A percentile compares a stretch with the other conserved stretches of the same genome.
phyloP scores from a whole-genome alignment of 768 basidiomycete genomes.

The Leccinum rimulosum region DNA sequence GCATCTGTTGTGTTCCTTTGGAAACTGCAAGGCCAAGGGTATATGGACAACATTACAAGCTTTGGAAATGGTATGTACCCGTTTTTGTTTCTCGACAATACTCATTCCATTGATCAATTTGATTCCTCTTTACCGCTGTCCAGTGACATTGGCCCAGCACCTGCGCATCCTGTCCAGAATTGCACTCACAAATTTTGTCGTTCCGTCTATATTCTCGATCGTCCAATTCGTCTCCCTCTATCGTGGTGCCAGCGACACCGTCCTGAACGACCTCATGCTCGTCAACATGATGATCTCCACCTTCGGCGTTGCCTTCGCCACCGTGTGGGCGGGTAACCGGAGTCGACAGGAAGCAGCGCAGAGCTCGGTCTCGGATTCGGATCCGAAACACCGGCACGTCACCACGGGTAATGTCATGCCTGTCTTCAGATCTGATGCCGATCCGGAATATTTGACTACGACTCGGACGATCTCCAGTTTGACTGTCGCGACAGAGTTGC shows the following conservation, averaged over 20 bases:
- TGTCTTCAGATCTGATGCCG: neutral
- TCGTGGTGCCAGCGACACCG: neutral
- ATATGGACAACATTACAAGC: neutral
- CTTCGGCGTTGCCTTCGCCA: constrained; percentile 7
- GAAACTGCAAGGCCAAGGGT: constrained; percentile 2
- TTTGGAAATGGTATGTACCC: neutral
- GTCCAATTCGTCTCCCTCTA: constrained; percentile 11
- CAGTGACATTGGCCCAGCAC: constrained; percentile 22
- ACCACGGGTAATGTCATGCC: neutral
- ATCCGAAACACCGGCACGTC: neutral
- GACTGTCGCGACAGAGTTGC: neutral
- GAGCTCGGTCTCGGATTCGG: neutral
- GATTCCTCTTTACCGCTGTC: neutral
- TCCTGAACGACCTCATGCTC: constrained; percentile 3
- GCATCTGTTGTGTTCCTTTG: constrained; percentile 12
- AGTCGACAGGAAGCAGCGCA: neutral
- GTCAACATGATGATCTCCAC: constrained; percentile 10
- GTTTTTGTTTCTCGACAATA: neutral
- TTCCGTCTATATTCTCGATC: constrained; percentile 32
- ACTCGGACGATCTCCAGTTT: neutral
- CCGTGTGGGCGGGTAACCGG: constrained; percentile 4
- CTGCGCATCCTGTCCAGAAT: constrained; percentile 28
- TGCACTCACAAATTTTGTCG: constrained; percentile 32
- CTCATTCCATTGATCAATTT: neutral
- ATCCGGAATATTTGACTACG: neutral